Evolutionary conservation across 2,329 filamentous ascomycete genomes (phyloP), one percentile per base, ranked within the genome.

Genomic region (Paraconiothyrium sp.): DNA sequence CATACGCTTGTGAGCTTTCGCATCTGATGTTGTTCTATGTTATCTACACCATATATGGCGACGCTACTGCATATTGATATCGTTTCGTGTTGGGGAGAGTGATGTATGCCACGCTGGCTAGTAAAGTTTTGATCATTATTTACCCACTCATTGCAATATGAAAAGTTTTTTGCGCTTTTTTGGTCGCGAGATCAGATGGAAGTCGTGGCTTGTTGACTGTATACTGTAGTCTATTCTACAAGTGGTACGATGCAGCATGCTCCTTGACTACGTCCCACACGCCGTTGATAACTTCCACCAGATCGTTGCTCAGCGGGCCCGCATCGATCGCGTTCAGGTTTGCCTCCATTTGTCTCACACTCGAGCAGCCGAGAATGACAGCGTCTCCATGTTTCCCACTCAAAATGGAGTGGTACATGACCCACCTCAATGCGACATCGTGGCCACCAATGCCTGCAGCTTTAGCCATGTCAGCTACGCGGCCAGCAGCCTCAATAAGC

Each of bases 371-470:
- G 43, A 80, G 63, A 54, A 80, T 76, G 34, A 80, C 70, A 1
- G 67, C 77, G 62, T 80, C 77, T 10, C 75, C 77, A 24, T 74
- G 58, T 65, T 78, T 72, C 0, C 54, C 35, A 54, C 72, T 76
- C 34, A 80, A 59, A 10, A 71, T 63, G 9, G 69, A 74, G 63
- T 79, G 72, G 63, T 72, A 79, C 43, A 65, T 69, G 11, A 79
- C 75, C 78, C 78, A 80, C 9, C 78, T 64, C 49, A 80, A 77
- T 2, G 78, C 78, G 27, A 80, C 61, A 46, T 76, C 76, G 8
- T 76, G 76, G 34, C 66, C 64, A 5, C 70, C 63, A 27, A 71
- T 58, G 2, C 76, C 77, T 34, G 74, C 73, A 1, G 76, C 72
- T 27, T 69, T 64, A 1, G 78, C 74, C 46, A 49, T 49, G 46